A percentile compares a stretch with the other conserved stretches of the same genome.
These are phyloP conservation scores for Solanum tacnaense DNA, from an alignment of 257 asterid species.

Conservation along the genomic window DNA sequence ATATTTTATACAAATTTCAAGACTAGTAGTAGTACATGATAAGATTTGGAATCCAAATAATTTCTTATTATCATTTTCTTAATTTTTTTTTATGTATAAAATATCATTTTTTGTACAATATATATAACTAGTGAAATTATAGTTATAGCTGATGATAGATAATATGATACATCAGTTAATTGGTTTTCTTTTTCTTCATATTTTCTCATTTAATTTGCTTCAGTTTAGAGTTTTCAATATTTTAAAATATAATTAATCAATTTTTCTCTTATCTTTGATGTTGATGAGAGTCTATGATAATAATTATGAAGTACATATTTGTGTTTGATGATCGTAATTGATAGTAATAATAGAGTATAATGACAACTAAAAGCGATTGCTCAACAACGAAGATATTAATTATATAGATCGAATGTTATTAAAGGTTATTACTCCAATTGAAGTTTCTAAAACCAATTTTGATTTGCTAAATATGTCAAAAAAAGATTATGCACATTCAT, in stretches of 20 bases:
- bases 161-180: neutral
- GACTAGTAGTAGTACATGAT: neutral
- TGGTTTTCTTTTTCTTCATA: neutral
- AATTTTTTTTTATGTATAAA: neutral
- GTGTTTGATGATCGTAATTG: no score
- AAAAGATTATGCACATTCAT: neutral
- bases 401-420: no score
- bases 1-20: neutral
- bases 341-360: no score
- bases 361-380: neutral
- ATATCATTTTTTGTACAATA: no score
- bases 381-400: accelerated
- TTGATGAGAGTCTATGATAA: neutral
- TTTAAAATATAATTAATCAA: neutral
- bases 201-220: no score
- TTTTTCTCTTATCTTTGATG: neutral
- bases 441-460: neutral
- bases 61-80: no score
- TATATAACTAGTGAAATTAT: neutral
- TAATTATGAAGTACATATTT: no score
- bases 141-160: neutral
- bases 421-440: neutral
- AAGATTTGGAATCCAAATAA: neutral
- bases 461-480: neutral
- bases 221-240: neutral